Percentiles rank a stretch among this genome's conserved stretches.
These are phyloP conservation scores for Geotrichum siamense DNA, from an alignment of 1,139 yeast genomes.

Conservation along the genomic window DNA sequence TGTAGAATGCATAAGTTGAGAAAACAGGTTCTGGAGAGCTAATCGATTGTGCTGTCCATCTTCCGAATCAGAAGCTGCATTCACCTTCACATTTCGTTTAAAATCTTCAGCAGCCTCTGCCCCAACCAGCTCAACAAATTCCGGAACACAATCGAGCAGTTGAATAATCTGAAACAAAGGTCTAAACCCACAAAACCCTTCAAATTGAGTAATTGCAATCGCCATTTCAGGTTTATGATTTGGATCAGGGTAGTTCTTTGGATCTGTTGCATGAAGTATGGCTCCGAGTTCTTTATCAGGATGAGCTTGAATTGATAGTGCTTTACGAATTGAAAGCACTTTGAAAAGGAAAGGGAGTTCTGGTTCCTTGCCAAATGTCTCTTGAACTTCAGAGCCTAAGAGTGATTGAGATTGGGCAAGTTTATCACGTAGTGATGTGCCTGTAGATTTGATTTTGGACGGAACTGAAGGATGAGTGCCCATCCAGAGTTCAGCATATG, in stretches of 20 bases:
- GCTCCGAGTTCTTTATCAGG: constrained; percentile 86
- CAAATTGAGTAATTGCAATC: constrained; percentile 88
- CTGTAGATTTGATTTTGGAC: constrained; percentile 50
- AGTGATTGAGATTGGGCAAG: constrained; percentile 53
- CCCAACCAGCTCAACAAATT: constrained; percentile 65
- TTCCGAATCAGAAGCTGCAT: constrained; percentile 44
- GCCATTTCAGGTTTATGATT: constrained; percentile 99
- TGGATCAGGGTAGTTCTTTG: constrained; percentile 92
- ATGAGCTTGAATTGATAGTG: constrained; percentile 92
- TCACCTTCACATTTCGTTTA: constrained; percentile 38
- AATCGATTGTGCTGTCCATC: constrained; percentile 43
- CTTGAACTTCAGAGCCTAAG: constrained; percentile 50
- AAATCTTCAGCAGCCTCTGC: constrained; percentile 49
- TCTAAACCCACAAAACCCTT: constrained; percentile 97
- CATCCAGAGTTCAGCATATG: constrained; percentile 73
- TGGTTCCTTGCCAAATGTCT: constrained; percentile 58
- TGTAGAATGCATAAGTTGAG: constrained; percentile 71
- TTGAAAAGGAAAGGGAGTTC: constrained; percentile 90
- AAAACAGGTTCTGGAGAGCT: constrained; percentile 67
- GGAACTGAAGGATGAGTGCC: constrained; percentile 96
- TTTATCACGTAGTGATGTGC: constrained; percentile 51
- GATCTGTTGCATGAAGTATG: constrained; percentile 70
- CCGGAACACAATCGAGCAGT: constrained; percentile 66
- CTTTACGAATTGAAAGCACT: constrained; percentile 86
- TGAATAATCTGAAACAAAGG: constrained; percentile 71